Evolutionary conservation across 257 asterid species (phyloP), one percentile per base, ranked within the genome.

Genomic region (Jacaranda copaia): DNA sequence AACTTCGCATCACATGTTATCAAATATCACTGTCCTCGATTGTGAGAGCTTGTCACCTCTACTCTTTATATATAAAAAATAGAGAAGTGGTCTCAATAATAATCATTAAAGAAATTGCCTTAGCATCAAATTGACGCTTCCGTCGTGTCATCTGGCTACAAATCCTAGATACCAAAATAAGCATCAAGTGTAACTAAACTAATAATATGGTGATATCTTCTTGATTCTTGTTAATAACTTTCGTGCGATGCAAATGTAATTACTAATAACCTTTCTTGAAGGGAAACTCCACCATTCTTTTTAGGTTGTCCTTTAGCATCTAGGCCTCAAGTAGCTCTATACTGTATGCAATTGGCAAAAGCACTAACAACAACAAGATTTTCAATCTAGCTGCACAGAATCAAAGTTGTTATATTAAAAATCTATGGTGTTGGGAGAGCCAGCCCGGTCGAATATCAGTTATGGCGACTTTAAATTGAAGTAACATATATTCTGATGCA

Each of bases 81-180:
- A 73, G 10, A 61, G 65, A 53, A 73, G 57, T 15, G 48, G 66
- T 76, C 42, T 68, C n/a, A 8, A 76, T 76, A 67, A 38, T 65
- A 18, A 6, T 63, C 25, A n/a, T 25, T 43, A 39, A 63, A 81
- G 9, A 56, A 81, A 75, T 68, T 32, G 73, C 36, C 65, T 69
- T 52, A 56, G 32, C 68, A 76, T 59, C 62, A 77, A 69, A 66
- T 46, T 77, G 71, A 77, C 61, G 3, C 46, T 32, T 52, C 56
- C 18, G 5, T 14, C 1, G 55, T 61, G 38, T 65, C 16, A 14
- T 12, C 42, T 51, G 55, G 56, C 60, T 43, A 70, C 79, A 42
- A 53, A 46, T 79, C 64, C 56, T 72, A 25, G 46, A 66, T 79
- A 66, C 73, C 77, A 74, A 67, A 69, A 40, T 76, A 74, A 38